phyloP scores from a whole-genome alignment of 495 filamentous ascomycete genomes.

The Aspergillus bridgeri region DNA sequence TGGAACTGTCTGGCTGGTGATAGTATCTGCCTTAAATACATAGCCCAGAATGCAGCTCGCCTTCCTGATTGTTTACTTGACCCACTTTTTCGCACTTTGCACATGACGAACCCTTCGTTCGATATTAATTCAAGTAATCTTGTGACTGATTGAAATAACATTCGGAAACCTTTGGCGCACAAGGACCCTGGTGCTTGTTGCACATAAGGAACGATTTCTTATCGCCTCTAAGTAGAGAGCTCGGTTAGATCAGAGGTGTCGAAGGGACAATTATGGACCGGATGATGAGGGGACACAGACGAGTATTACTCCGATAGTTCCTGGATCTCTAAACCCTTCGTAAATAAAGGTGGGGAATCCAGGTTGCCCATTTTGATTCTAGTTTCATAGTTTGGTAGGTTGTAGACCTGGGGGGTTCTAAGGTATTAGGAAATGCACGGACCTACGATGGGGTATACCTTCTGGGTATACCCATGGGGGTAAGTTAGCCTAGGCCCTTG shows the following conservation, averaged over 20 bases:
- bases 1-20: no score
- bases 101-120: conserved; percentile 38
- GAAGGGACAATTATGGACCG: neutral
- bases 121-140: conserved; percentile 41
- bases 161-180: conserved; percentile 45
- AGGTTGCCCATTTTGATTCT: no score
- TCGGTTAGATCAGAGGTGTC: neutral
- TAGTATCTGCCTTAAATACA: conserved; percentile 21
- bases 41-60: conserved; percentile 22
- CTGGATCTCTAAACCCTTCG: neutral
- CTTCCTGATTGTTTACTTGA: conserved; percentile 41
- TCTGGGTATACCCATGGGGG: no score
- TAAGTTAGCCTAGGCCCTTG: no score
- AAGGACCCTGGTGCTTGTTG: no score
- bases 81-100: conserved; percentile 48
- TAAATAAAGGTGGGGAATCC: no score
- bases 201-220: no score
- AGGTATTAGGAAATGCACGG: no score
- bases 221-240: no score
- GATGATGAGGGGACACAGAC: neutral
- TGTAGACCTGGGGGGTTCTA: no score
- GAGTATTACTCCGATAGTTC: neutral
- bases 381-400: no score
- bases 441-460: no score
- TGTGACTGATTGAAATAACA: conserved; percentile 50